Base-by-base conservation (phyloP, 2,329 filamentous ascomycete species). In the Cryphonectria parasitica region DNA sequence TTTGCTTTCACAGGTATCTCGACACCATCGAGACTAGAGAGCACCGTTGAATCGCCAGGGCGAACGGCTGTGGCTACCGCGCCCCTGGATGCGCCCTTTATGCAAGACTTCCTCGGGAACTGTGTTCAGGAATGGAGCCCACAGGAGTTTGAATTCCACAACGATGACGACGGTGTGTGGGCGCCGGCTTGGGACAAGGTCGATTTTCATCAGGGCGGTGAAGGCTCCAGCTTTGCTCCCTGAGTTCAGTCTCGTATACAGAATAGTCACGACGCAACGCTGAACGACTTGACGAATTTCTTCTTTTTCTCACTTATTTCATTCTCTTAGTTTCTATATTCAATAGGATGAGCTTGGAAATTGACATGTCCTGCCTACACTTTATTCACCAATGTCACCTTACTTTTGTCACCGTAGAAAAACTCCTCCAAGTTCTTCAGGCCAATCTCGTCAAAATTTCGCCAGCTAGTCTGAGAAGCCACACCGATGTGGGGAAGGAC, bases 401-500 rank as follows among this genome's bases (percentile, higher is more conserved):
- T 69, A 4, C 39, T 34, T 52, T 45, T 69, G 8, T 69, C 68
- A 7, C 68, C 68, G 17, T 60, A 72, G 64, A 77, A 76, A 68
- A 76, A 77, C 13, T 75, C 73, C 58, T 76, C 73, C 25, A 76
- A 67, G 64, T 77, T 77, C n/a, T 73, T 70, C 15, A 75, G 67
- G 36, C 73, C 73, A 10, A 69, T 70, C 67, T 72, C 72, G 56
- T 78, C 77, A 66, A 78, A 77, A 31, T 76, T 76, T 1, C 49
- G 36, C 77, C 77, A 78, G 58, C 74, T 78, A 3, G 77, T 77
- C 19, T 70, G 71, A 31, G 76, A 77, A 63, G 75, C 76, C 0
- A 77, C 76, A 25, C 77, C 77, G 64, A 78, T 75, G 70, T 78
- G 77, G 2, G 76, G 77, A 11, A 78, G 73, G 3, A 81, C 69